Base-by-base conservation (phyloP, 805 yeast species). In the Sugiyamaella smithiae region DNA sequence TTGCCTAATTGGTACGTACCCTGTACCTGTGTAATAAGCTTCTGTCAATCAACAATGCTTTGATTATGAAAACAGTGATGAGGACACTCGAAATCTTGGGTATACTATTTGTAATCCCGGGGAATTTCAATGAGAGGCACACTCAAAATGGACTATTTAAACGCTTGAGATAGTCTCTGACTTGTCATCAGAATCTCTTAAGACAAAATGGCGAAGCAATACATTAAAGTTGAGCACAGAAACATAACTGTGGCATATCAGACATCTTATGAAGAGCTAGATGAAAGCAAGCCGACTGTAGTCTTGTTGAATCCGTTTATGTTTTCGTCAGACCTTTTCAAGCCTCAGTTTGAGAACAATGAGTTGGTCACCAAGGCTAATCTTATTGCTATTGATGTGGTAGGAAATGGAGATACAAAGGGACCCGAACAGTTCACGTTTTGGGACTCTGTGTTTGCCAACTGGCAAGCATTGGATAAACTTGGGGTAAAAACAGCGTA, bases 381-480 rank as follows among this genome's bases (percentile, higher is more conserved):
- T 38, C n/a, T 38, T 7, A 17, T 38, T 16, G 42, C 42, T 6
- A 38, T 22, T n/a, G 42, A 38, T 38, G 6, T 25, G 9, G 9
- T 38, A 8, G 42, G 42, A 25, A 25, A 38, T 19, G 42, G 42
- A 7, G 42, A 38, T 20, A 38, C 42, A 11, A 20, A 17, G 8
- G 42, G 42, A 16, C 42, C 42, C 6, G 17, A 11, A 16, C 17
- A 16, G 42, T 38, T 38, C 17, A 38, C 42, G 8, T 38, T 38
- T n/a, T 38, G 42, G 42, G 42, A 38, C 17, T 7, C 26, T 16
- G 42, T 25, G 8, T 7, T n/a, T 12, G 22, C 17, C 29, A 38
- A 38, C n/a, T 22, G 17, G 14, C 42, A 38, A n/a, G 26, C 17
- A 38, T 19, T 38, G n/a, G 42, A 38, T n/a, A 9, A 25, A 7